These are phyloP conservation scores for Nannochloropsis oceanica DNA, from an alignment of 108 stramenopile species.

Conservation along the genomic window DNA sequence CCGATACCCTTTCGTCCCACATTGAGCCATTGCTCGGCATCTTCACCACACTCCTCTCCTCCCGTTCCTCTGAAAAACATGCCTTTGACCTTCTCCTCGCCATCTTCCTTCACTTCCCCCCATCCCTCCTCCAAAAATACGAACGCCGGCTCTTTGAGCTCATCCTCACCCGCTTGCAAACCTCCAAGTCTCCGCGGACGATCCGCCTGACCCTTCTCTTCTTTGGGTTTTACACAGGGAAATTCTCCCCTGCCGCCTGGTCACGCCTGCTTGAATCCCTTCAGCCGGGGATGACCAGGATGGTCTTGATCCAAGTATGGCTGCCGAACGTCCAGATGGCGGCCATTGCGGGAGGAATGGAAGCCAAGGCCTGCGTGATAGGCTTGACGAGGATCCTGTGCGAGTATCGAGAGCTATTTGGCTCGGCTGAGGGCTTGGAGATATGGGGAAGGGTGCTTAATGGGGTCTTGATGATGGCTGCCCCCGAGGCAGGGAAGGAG, in stretches of 20 bases:
- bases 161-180: neutral
- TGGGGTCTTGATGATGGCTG: neutral
- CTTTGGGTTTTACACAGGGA: neutral
- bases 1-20: slow-evolving; percentile 45
- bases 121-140: neutral
- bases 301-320: neutral
- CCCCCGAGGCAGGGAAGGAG: neutral
- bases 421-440: neutral
- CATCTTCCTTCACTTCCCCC: slow-evolving; percentile 45
- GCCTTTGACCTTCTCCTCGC: slow-evolving; percentile 61
- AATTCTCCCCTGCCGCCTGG: neutral
- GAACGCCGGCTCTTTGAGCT: neutral
- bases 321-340: neutral
- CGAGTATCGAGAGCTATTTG: neutral
- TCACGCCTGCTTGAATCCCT: neutral
- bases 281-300: neutral
- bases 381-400: neutral
- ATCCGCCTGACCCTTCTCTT: neutral
- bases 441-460: neutral
- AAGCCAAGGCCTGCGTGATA: neutral
- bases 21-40: slow-evolving; percentile 54
- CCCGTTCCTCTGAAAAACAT: slow-evolving; percentile 42
- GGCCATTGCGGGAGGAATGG: neutral
- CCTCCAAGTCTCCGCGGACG: neutral
- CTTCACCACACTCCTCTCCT: slow-evolving; percentile 72